Percentiles rank a stretch among this genome's conserved stretches.
These are phyloP conservation scores for Lactarius evosmus DNA, from an alignment of 768 basidiomycete species.

Conservation along the genomic window DNA sequence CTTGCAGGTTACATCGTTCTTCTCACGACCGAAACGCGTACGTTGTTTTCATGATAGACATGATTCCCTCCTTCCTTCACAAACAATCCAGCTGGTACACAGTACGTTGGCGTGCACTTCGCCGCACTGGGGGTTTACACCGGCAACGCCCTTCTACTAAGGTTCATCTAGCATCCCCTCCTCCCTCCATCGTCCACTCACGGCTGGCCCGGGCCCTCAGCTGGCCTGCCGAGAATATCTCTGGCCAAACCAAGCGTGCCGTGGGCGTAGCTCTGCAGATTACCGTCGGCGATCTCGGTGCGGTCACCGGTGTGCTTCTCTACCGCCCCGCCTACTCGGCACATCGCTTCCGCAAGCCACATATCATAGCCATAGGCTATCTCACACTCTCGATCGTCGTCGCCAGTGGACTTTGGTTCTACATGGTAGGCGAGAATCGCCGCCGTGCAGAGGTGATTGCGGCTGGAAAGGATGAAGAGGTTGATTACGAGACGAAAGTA, in stretches of 20 bases:
- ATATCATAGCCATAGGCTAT: constrained; percentile 60
- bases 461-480: constrained; percentile 19
- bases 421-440: constrained; percentile 51
- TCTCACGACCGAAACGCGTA: constrained; percentile 46
- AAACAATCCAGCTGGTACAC: constrained; percentile 42
- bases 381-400: constrained; percentile 46
- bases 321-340: constrained; percentile 49
- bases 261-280: constrained; percentile 63
- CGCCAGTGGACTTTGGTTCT: constrained; percentile 44
- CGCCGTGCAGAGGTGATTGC: constrained; percentile 38
- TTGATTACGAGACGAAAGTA: constrained; percentile 29
- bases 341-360: constrained; percentile 51
- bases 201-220: background rate
- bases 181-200: background rate
- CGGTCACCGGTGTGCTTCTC: constrained; percentile 55
- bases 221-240: constrained; percentile 68
- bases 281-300: constrained; percentile 58
- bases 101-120: constrained; percentile 57
- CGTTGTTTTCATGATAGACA: constrained; percentile 25
- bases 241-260: constrained; percentile 63
- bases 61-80: background rate
- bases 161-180: constrained; percentile 33
- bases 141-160: constrained; percentile 53
- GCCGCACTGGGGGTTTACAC: constrained; percentile 56
- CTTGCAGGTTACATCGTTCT: constrained; percentile 53